A percentile compares a stretch with the other conserved stretches of the same genome.
These are phyloP conservation scores for Lojkania enalia DNA, from an alignment of 2,329 filamentous ascomycete genomes.

Conservation along the genomic window DNA sequence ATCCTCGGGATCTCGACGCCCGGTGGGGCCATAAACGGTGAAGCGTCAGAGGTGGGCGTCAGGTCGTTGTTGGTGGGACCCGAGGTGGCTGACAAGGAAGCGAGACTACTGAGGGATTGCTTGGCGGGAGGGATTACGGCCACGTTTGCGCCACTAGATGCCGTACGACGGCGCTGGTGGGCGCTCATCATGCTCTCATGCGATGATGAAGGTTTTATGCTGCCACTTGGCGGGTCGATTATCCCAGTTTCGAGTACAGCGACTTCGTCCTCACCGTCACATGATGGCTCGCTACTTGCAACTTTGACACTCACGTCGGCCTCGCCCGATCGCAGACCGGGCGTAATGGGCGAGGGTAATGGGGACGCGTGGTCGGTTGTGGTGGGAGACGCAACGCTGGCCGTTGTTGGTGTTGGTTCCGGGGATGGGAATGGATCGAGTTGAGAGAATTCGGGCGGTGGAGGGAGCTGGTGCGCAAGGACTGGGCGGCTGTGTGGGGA, in stretches of 20 bases:
- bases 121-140: slow-evolving; percentile 23
- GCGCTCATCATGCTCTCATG: slow-evolving; percentile 14
- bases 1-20: slow-evolving; percentile 12
- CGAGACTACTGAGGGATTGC: background rate
- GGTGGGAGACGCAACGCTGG: slow-evolving; percentile 32
- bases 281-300: slow-evolving; percentile 38
- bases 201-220: slow-evolving; percentile 26
- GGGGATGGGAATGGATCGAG: slow-evolving; percentile 35
- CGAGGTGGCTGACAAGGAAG: slow-evolving; percentile 2
- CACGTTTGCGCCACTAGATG: slow-evolving; percentile 37
- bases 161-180: slow-evolving; percentile 41
- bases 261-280: slow-evolving; percentile 37
- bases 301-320: slow-evolving; percentile 39
- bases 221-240: slow-evolving; percentile 26
- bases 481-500: slow-evolving; percentile 17
- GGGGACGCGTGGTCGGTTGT: slow-evolving; percentile 36
- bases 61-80: slow-evolving; percentile 20
- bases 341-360: slow-evolving; percentile 43
- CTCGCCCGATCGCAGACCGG: slow-evolving; percentile 32
- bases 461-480: slow-evolving; percentile 28
- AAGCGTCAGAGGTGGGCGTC: slow-evolving; percentile 25
- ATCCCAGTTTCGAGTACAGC: slow-evolving; percentile 26
- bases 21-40: slow-evolving; percentile 16
- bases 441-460: slow-evolving; percentile 34
- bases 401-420: slow-evolving; percentile 25